Evolutionary conservation across 768 basidiomycete species (phyloP).

Genomic region (Suillus americanus): DNA sequence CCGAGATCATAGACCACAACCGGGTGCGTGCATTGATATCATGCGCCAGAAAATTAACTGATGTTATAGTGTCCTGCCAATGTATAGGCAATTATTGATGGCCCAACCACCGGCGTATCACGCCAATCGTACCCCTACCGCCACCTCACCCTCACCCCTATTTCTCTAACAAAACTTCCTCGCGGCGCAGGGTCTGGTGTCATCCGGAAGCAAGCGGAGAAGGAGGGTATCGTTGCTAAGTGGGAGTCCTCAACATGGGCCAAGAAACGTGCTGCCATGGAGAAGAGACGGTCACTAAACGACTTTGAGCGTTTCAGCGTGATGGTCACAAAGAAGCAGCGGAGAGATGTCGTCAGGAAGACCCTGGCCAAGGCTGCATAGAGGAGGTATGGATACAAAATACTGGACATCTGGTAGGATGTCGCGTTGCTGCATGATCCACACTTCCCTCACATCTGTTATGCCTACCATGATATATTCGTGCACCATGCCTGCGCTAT

Average conservation of each 20-base stretch:
- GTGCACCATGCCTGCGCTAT: conserved; percentile 8
- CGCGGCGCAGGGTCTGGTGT: conserved; percentile 81
- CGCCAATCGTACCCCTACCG: conserved; percentile 92
- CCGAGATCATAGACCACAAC: conserved; percentile 99
- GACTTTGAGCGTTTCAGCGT: conserved; percentile 94
- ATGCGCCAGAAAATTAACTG: background rate
- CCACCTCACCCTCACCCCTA: conserved; percentile 87
- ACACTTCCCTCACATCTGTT: conserved; percentile 16
- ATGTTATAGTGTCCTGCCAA: background rate
- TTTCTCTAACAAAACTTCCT: conserved; percentile 80
- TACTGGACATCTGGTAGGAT: conserved; percentile 5
- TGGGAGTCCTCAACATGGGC: conserved; percentile 92
- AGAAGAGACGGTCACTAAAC: conserved; percentile 72
- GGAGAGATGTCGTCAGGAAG: conserved; percentile 79
- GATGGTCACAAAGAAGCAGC: conserved; percentile 85
- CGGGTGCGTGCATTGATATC: conserved; percentile 57
- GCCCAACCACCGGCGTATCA: conserved; percentile 87
- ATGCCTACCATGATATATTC: conserved; percentile 24
- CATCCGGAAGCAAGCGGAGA: conserved; percentile 85
- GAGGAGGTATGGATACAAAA: conserved; percentile 11
- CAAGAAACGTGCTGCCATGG: conserved; percentile 73
- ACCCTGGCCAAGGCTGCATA: conserved; percentile 53
- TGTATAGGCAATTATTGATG: conserved; percentile 89
- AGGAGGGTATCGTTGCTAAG: conserved; percentile 79
- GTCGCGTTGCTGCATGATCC: conserved; percentile 11